These are phyloP conservation scores for Kodamaea leandrae DNA, from an alignment of 805 yeast species.

Conservation along the genomic window DNA sequence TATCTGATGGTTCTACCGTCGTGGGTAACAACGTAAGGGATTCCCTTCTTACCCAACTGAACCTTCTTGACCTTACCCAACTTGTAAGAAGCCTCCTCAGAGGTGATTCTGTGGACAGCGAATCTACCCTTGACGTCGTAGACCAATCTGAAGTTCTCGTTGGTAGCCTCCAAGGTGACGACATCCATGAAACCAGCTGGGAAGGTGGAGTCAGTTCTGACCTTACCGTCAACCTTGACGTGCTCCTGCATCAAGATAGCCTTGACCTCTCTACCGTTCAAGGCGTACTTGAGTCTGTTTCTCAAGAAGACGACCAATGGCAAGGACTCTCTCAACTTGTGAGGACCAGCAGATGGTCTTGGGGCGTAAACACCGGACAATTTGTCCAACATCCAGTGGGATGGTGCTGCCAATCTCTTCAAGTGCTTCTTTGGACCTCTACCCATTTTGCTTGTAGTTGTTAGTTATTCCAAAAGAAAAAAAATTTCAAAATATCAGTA, in stretches of 20 bases:
- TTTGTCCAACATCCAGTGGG: constrained; percentile 40
- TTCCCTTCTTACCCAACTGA: constrained; percentile 25
- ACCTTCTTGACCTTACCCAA: constrained; percentile 27
- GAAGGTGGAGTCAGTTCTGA: constrained; percentile 33
- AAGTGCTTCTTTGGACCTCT: constrained; percentile 60
- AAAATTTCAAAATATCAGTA: background rate
- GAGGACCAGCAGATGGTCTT: constrained; percentile 35
- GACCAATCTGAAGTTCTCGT: constrained; percentile 29
- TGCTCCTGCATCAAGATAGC: constrained; percentile 34
- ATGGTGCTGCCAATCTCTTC: constrained; percentile 38
- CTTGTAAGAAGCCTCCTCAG: constrained; percentile 27
- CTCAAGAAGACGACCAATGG: constrained; percentile 33
- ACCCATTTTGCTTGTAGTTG: constrained; percentile 49
- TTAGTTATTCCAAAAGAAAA: constrained; percentile 4
- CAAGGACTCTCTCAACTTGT: constrained; percentile 35
- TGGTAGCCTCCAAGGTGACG: constrained; percentile 31
- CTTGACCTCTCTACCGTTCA: constrained; percentile 36
- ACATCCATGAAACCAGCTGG: constrained; percentile 35
- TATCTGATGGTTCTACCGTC: constrained; percentile 29
- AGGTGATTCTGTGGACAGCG: constrained; percentile 29
- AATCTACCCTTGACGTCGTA: constrained; percentile 30
- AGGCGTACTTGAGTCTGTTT: constrained; percentile 35
- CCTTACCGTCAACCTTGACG: constrained; percentile 35
- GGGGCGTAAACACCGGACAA: constrained; percentile 37
- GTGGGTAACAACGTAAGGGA: constrained; percentile 28